Conservation (phyloP, 2,329 filamentous ascomycete species). For the Geosmithia morbida region DNA sequence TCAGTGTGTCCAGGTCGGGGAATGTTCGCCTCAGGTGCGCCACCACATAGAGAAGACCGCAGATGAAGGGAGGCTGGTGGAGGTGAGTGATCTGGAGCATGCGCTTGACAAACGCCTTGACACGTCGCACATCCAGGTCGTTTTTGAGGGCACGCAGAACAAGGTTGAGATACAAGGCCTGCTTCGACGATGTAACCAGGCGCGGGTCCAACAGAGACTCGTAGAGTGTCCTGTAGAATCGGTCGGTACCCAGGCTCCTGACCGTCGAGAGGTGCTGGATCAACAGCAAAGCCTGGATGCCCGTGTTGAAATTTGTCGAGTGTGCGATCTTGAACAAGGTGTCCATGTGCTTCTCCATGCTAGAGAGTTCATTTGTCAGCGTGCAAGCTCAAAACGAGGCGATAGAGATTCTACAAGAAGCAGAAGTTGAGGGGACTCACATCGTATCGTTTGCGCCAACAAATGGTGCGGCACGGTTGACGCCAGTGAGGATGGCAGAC, state of each 20-base stretch:
- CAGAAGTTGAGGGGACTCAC: constrained; percentile 26
- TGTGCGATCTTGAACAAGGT: constrained; percentile 94
- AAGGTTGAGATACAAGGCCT: constrained; percentile 87
- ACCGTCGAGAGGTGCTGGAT: constrained; percentile 82
- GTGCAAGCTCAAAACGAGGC: neutral
- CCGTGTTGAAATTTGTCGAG: constrained; percentile 97
- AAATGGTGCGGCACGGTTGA: constrained; percentile 93
- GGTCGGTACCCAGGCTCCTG: constrained; percentile 70
- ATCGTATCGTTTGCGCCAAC: constrained; percentile 64
- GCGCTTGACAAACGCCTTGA: constrained; percentile 92
- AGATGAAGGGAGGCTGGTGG: constrained; percentile 86
- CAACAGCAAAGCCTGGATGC: constrained; percentile 85
- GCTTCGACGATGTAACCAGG: constrained; percentile 80
- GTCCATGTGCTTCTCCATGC: constrained; percentile 74
- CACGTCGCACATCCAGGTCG: constrained; percentile 77
- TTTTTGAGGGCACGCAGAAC: constrained; percentile 78
- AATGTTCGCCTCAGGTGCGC: constrained; percentile 69
- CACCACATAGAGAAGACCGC: constrained; percentile 82
- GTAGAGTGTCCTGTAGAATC: constrained; percentile 91
- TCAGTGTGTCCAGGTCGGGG: constrained; percentile 62
- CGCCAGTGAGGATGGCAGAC: constrained; percentile 80
- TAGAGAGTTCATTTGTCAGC: neutral
- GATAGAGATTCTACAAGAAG: neutral
- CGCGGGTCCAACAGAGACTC: constrained; percentile 88
- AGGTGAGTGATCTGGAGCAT: constrained; percentile 76